phyloP scores from a whole-genome alignment of 1,284 basidiomycete genomes.

The Cryptococcus jaspeensis region DNA sequence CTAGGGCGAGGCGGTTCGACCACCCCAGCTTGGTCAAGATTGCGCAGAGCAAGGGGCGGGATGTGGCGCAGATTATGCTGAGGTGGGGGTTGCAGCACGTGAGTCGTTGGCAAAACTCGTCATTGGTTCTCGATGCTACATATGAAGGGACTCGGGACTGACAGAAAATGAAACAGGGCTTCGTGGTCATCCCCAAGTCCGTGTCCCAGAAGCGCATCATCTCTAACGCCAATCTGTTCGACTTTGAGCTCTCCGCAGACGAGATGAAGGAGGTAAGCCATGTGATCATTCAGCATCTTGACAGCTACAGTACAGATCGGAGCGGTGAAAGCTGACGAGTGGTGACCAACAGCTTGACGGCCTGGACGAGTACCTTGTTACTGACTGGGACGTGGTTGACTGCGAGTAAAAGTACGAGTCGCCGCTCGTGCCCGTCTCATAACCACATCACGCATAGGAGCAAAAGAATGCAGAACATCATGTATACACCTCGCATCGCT shows the following conservation, averaged over 20 bases:
- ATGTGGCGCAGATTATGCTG: constrained; percentile 56
- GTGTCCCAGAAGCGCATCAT: constrained; percentile 54
- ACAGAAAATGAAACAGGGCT: constrained; percentile 35
- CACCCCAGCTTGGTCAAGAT: constrained; percentile 49
- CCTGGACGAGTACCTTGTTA: constrained; percentile 51
- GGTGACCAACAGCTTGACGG: constrained; percentile 36
- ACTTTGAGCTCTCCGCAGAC: constrained; percentile 52
- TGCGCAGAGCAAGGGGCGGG: constrained; percentile 42
- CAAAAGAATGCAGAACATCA: too few species aligned
- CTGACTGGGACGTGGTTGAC: constrained; percentile 52
- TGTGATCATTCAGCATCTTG: neutral
- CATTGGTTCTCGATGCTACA: neutral
- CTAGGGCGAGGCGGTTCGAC: constrained; percentile 52
- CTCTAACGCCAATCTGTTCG: constrained; percentile 54
- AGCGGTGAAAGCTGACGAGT: neutral
- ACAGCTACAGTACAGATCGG: neutral
- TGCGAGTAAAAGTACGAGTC: constrained; percentile 13
- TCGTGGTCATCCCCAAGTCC: constrained; percentile 55
- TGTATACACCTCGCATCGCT: too few species aligned
- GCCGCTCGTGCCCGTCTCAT: too few species aligned
- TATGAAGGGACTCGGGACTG: constrained; percentile 2
- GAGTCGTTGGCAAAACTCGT: constrained; percentile 2
- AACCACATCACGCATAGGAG: too few species aligned
- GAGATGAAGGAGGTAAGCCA: constrained; percentile 52
- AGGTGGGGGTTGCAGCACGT: constrained; percentile 57